Percentiles rank a stretch among this genome's conserved stretches.
phyloP scores from a whole-genome alignment of 257 asterid species.

The Solanum appendiculatum region DNA sequence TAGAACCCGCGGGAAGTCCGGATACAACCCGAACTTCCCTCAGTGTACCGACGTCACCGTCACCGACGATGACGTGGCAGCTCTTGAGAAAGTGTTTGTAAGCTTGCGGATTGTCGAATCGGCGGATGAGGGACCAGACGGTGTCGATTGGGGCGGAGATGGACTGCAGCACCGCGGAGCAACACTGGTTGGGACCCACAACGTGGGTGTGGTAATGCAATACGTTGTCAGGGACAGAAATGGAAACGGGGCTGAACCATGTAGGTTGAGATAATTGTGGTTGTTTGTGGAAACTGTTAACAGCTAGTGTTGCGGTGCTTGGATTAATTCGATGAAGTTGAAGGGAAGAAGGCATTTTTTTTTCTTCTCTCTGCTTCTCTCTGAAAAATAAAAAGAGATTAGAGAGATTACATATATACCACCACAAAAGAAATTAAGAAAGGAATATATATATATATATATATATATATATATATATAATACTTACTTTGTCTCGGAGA shows the following conservation, averaged over 20 bases:
- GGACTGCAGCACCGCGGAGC: slow-evolving; percentile 52
- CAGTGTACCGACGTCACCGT: slow-evolving; percentile 59
- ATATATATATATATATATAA: no score
- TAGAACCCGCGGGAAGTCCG: slow-evolving; percentile 64
- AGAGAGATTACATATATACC: background rate
- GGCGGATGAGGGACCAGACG: slow-evolving; percentile 76
- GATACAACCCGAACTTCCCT: slow-evolving; percentile 75
- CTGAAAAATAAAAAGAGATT: background rate
- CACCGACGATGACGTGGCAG: slow-evolving; percentile 59
- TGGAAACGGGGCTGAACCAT: slow-evolving; percentile 30
- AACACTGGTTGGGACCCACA: slow-evolving; percentile 52
- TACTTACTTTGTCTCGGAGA: background rate
- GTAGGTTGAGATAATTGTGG: slow-evolving; percentile 3
- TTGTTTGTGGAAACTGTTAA: slow-evolving; percentile 10
- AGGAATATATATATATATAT: background rate
- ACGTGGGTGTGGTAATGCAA: slow-evolving; percentile 58
- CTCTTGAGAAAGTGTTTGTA: slow-evolving; percentile 73
- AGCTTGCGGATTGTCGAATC: slow-evolving; percentile 77
- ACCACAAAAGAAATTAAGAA: no score
- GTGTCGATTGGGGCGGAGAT: slow-evolving; percentile 42
- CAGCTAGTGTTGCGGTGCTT: slow-evolving; percentile 1
- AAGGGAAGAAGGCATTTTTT: slow-evolving; percentile 47
- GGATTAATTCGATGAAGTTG: slow-evolving; percentile 44
- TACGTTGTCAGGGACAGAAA: slow-evolving; percentile 29
- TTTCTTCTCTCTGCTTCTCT: background rate